Evolutionary conservation across 2,329 filamentous ascomycete genomes (phyloP).

Genomic region (Diaporthe longicolla): DNA sequence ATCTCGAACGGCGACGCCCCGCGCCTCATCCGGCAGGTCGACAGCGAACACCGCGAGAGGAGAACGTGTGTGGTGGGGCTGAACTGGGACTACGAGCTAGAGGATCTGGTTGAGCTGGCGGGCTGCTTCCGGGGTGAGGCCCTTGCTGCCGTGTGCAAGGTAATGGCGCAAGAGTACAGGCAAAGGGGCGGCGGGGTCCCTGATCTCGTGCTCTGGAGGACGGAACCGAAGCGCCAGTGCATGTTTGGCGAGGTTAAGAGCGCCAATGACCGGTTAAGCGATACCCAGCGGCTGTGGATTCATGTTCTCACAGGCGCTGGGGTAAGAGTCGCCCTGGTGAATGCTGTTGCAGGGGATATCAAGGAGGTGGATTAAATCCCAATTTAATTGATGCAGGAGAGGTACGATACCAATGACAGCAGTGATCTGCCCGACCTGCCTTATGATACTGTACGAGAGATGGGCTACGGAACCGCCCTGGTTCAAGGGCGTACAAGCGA

Average conservation of each 20-base stretch:
- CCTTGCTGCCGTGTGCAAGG: constrained; percentile 88
- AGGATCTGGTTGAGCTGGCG: constrained; percentile 85
- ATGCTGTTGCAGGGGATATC: constrained; percentile 70
- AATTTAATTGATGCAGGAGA: too few species aligned
- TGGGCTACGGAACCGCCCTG: background rate
- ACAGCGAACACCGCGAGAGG: constrained; percentile 76
- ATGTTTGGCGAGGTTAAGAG: constrained; percentile 87
- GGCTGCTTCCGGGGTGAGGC: constrained; percentile 84
- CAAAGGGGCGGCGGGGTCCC: constrained; percentile 90
- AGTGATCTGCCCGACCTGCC: background rate
- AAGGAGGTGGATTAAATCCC: constrained; percentile 55
- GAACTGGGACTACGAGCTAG: constrained; percentile 87
- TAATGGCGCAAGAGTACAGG: constrained; percentile 95
- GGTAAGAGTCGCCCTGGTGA: constrained; percentile 85
- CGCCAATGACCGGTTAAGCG: constrained; percentile 92
- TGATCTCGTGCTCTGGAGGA: constrained; percentile 90
- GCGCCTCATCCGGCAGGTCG: constrained; percentile 75
- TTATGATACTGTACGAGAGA: background rate
- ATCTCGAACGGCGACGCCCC: constrained; percentile 87
- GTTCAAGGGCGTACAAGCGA: too few species aligned
- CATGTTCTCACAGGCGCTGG: constrained; percentile 91
- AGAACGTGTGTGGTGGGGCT: constrained; percentile 91
- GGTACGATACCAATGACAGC: background rate
- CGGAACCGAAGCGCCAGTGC: constrained; percentile 65
- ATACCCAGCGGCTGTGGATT: constrained; percentile 97